Conservation (phyloP, 2,329 filamentous ascomycete species). For the Trichoderma citrinoviride region DNA sequence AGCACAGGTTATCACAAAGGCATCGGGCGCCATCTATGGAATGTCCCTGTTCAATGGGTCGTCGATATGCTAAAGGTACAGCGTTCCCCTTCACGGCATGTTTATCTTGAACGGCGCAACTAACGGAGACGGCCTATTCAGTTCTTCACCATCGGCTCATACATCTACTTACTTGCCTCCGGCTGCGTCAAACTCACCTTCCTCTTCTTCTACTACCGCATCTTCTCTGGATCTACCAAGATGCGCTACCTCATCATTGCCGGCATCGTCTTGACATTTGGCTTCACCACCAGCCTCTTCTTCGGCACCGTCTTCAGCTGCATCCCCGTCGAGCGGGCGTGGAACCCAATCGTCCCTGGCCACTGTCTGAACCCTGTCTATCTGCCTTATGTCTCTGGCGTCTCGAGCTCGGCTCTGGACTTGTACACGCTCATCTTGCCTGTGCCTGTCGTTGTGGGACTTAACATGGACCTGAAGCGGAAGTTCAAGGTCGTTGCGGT, state of each 20-base stretch:
- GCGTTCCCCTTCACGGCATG: background rate
- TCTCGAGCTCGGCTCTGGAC: background rate
- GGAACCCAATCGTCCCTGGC: background rate
- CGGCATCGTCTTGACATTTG: background rate
- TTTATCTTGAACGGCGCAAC: background rate
- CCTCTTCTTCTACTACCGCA: background rate
- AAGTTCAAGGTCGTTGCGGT: background rate
- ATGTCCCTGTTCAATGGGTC: background rate
- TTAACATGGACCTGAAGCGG: background rate
- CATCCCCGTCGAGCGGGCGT: background rate
- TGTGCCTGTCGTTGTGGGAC: background rate
- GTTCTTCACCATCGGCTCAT: background rate
- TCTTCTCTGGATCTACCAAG: background rate
- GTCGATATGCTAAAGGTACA: background rate
- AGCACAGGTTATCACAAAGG: background rate
- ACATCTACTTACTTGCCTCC: background rate
- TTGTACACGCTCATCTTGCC: background rate
- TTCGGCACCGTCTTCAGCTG: slow-evolving; percentile 3
- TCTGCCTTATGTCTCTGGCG: background rate
- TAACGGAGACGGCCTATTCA: background rate
- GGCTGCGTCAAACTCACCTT: slow-evolving; percentile 3
- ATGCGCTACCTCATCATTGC: background rate
- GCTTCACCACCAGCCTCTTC: background rate
- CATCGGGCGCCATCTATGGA: background rate
- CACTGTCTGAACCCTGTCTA: background rate